Percentiles rank a stretch among this genome's conserved stretches.
Conservation (phyloP, 345 rosid species). For the Eucalyptus sp. region DNA sequence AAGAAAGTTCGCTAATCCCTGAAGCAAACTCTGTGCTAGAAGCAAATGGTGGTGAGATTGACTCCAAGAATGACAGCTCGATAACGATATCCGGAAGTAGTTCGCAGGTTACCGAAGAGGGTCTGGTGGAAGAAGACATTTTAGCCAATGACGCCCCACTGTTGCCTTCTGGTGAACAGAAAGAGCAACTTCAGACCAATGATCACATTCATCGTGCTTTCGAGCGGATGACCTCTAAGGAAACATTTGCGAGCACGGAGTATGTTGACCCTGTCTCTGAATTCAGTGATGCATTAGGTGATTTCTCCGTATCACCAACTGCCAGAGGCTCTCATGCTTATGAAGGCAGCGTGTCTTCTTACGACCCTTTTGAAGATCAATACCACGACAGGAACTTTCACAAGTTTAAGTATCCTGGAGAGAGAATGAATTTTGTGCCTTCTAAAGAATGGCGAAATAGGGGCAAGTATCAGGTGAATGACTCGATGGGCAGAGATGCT, state of each 20-base stretch:
- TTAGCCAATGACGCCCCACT: background rate
- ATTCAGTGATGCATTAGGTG: slow-evolving; percentile 13
- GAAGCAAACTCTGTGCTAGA: background rate
- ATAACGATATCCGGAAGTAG: background rate
- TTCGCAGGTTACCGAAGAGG: background rate
- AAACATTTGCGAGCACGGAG: slow-evolving; percentile 18
- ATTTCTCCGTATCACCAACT: slow-evolving; percentile 24
- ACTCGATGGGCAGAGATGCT: background rate
- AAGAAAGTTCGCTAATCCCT: background rate
- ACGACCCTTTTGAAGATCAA: slow-evolving; percentile 49
- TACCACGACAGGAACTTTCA: slow-evolving; percentile 9
- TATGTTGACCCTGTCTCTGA: slow-evolving; percentile 31
- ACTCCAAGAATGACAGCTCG: background rate
- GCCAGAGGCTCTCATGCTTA: slow-evolving; percentile 47
- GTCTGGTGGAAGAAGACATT: background rate
- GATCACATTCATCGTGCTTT: background rate
- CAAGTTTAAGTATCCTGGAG: slow-evolving; percentile 8
- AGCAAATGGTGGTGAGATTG: background rate
- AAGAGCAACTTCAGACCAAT: slow-evolving; percentile 2
- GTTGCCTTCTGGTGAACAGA: slow-evolving; percentile 7
- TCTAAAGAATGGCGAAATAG: slow-evolving; percentile 18
- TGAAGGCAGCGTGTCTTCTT: slow-evolving; percentile 67
- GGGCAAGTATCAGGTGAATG: slow-evolving; percentile 14
- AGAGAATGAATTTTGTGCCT: slow-evolving; percentile 8
- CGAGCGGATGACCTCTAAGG: slow-evolving; percentile 3